Conservation (phyloP, 495 filamentous ascomycete species). For the Pyrenula massariospora region DNA sequence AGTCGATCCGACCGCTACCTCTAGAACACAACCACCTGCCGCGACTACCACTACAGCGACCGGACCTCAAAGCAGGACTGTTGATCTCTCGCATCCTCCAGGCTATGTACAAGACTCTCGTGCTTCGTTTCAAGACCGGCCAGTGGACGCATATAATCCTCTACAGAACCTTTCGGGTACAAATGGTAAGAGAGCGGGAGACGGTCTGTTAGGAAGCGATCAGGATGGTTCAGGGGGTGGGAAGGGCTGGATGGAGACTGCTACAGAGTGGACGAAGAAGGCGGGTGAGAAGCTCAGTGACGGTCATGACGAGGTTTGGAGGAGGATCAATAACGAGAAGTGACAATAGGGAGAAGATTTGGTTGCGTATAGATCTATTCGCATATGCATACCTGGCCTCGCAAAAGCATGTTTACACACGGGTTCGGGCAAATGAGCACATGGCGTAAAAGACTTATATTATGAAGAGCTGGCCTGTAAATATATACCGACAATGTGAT, state of each 20-base stretch:
- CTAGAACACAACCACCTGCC: constrained; percentile 6
- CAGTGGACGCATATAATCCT: constrained; percentile 12
- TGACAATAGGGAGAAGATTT: neutral
- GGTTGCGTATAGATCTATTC: no score
- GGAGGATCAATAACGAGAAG: constrained; percentile 44
- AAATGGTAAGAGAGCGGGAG: neutral
- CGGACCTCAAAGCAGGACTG: constrained; percentile 26
- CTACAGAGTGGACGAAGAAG: constrained; percentile 47
- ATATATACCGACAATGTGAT: no score
- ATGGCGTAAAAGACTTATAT: no score
- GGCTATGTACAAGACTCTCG: constrained; percentile 45
- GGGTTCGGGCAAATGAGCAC: no score
- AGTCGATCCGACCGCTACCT: constrained; percentile 10
- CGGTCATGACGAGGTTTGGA: constrained; percentile 63
- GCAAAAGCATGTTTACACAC: no score
- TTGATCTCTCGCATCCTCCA: constrained; percentile 31
- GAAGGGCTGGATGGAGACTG: constrained; percentile 37
- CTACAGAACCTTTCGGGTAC: constrained; percentile 12
- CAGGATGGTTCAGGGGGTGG: constrained; percentile 25
- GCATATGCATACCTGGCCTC: no score
- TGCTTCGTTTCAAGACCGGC: constrained; percentile 16
- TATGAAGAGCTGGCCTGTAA: no score
- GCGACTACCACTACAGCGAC: constrained; percentile 3
- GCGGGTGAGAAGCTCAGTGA: constrained; percentile 50
- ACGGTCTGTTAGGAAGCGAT: constrained; percentile 7